Percentiles rank a stretch among this genome's conserved stretches.
Conservation (phyloP, 1,284 basidiomycete species). For the Mycena citricolor region DNA sequence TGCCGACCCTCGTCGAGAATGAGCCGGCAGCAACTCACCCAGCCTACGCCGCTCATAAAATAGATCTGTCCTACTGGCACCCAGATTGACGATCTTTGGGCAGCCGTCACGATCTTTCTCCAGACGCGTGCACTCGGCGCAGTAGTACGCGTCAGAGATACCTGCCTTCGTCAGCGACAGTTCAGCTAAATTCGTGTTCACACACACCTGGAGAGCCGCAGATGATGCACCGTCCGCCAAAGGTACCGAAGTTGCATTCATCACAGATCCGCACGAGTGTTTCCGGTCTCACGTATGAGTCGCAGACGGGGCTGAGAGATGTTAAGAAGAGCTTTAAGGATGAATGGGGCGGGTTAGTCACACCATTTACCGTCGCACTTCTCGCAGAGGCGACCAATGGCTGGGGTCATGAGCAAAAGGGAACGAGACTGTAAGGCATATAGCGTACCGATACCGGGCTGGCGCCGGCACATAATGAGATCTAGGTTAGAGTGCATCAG, state of each 20-base stretch:
- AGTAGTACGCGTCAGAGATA: slow-evolving; percentile 97
- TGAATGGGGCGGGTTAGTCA: background rate
- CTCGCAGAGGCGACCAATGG: slow-evolving; percentile 87
- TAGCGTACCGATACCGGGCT: slow-evolving; percentile 88
- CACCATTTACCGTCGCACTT: slow-evolving; percentile 99
- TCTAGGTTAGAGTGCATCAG: slow-evolving; percentile 45
- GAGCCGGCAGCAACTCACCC: slow-evolving; percentile 44
- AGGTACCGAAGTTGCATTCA: slow-evolving; percentile 98
- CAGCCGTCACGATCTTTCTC: slow-evolving; percentile 99
- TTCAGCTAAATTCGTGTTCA: background rate
- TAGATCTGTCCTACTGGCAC: slow-evolving; percentile 84
- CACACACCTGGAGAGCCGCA: slow-evolving; percentile 87
- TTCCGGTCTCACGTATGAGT: slow-evolving; percentile 98
- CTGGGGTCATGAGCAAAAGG: slow-evolving; percentile 9
- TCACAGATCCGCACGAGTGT: slow-evolving; percentile 98
- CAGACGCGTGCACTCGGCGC: slow-evolving; percentile 92
- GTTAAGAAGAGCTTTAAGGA: background rate
- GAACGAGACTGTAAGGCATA: background rate
- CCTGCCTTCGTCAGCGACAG: slow-evolving; percentile 46
- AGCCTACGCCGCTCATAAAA: slow-evolving; percentile 86
- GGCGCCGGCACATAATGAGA: slow-evolving; percentile 95
- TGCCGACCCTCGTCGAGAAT: slow-evolving; percentile 5
- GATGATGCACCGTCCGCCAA: slow-evolving; percentile 96
- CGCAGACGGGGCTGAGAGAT: slow-evolving; percentile 85
- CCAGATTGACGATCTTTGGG: slow-evolving; percentile 97